Base-by-base conservation (phyloP, 345 rosid genomes). In the Arabidopsis suecica region DNA sequence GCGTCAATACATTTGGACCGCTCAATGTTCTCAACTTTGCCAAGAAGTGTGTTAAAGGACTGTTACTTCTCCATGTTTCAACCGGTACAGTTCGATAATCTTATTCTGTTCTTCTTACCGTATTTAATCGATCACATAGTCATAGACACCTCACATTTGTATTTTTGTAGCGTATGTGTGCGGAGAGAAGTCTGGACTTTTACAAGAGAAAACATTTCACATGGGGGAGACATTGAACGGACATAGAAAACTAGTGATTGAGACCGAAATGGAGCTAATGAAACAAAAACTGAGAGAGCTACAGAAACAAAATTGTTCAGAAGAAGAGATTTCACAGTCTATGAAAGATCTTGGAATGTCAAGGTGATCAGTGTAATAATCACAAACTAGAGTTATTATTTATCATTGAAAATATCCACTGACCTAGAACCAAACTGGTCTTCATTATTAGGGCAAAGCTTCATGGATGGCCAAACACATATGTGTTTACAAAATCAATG, bases 401-500 rank as follows among this genome's bases (percentile, higher is more conserved):
- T 36, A 10, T 25, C 14, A 36, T 11, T 48, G 54, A 28, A 3
- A 41, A 6, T 13, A 42, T 5, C 0, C 30, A 33, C 25, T 42
- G 7, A 33, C 34, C 20, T 57, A 36, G 42, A 55, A 61, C 41
- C n/a, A 23, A 37, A 50, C n/a, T 13, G 22, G 22, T 47, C 13
- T 41, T 36, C 10, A 51, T 18, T 49, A n/a, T 7, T 65, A 88
- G 94, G 89, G 93, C 97, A 38, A 85, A 76, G 68, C 4, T 78
- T 33, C 67, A 82, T 44, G 98, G 98, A 60, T 90, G 95, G 93
- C 95, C 91, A 69, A 91, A 89, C 68, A 83, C 93, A 0, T 93
- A 89, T 34, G 90, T 82, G 25, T 90, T 90, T 61, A 90, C 98
- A 8, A 93, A 93, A 83, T 88, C 98, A 34, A 93, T 84, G 97